Percentiles rank a stretch among this genome's conserved stretches.
phyloP scores from a whole-genome alignment of 1,284 basidiomycete genomes.

The Omphalotus olearius region DNA sequence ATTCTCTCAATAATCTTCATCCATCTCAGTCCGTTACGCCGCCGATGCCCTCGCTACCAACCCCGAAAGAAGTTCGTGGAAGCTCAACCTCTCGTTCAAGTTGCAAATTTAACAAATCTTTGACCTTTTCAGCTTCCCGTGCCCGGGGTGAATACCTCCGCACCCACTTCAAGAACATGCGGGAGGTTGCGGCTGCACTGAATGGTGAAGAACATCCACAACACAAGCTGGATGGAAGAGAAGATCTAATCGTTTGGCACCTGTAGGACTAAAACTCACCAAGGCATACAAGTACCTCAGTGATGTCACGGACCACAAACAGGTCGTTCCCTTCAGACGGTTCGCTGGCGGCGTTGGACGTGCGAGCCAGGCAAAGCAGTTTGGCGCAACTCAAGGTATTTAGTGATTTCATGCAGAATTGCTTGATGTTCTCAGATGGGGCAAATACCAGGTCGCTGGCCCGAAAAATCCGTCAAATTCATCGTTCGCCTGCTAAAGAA shows the following conservation, averaged over 20 bases:
- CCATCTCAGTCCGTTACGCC: constrained; percentile 80
- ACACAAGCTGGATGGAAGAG: background rate
- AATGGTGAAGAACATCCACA: constrained; percentile 50
- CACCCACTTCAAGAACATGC: constrained; percentile 99
- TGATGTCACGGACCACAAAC: constrained; percentile 96
- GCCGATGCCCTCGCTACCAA: constrained; percentile 80
- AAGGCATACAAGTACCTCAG: constrained; percentile 96
- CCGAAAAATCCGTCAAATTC: constrained; percentile 98
- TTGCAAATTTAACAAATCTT: constrained; percentile 19
- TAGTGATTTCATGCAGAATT: constrained; percentile 13
- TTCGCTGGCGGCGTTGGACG: constrained; percentile 97
- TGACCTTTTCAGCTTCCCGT: constrained; percentile 62
- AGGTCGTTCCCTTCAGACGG: constrained; percentile 95
- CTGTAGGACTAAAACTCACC: constrained; percentile 83
- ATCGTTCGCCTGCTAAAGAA: constrained; percentile 96
- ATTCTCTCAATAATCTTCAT: constrained; percentile 17
- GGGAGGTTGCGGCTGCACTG: constrained; percentile 88
- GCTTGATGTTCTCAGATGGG: background rate
- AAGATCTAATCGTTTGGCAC: background rate
- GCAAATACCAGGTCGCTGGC: constrained; percentile 89
- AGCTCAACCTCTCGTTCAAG: constrained; percentile 3
- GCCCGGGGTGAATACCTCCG: constrained; percentile 97
- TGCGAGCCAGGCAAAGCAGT: constrained; percentile 96
- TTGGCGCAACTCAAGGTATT: constrained; percentile 94
- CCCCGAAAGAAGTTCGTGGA: constrained; percentile 85